Percentiles rank a stretch among this genome's conserved stretches.
These are phyloP conservation scores for Porcisia deanei DNA, from an alignment of 208 protist genomes.

Conservation along the genomic window DNA sequence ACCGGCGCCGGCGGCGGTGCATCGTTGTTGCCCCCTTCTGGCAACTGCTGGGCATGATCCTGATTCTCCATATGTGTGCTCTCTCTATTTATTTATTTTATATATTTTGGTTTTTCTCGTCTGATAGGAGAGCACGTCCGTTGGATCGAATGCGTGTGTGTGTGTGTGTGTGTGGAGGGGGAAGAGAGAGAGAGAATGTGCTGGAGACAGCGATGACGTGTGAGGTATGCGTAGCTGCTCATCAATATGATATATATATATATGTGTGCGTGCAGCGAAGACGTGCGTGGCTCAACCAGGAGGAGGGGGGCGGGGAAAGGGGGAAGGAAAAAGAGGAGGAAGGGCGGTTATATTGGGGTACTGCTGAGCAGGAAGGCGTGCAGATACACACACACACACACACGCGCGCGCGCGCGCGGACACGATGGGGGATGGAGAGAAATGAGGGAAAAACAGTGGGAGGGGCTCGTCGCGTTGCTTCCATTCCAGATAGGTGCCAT, in stretches of 20 bases:
- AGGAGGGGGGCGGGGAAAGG: not conserved
- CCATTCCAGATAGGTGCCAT: not conserved
- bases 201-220: not conserved
- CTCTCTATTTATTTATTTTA: not conserved
- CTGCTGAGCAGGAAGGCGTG: not conserved
- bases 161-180: slow-evolving; percentile 2
- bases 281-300: not conserved
- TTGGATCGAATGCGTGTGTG: too few relatives aligned
- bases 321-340: not conserved
- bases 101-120: not conserved
- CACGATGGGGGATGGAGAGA: not conserved
- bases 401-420: not conserved
- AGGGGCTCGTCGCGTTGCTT: not conserved
- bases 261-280: not conserved
- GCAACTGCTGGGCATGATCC: slow-evolving; percentile 20
- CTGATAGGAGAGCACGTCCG: not conserved
- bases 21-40: slow-evolving; percentile 15
- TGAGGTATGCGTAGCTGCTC: not conserved
- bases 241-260: not conserved
- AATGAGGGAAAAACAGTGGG: too few relatives aligned
- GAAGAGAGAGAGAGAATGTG: not conserved
- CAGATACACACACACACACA: not conserved
- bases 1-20: slow-evolving; percentile 39
- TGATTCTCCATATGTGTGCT: slow-evolving; percentile 16
- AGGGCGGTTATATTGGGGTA: too few relatives aligned